Evolutionary conservation across 148 eudicot genomes (phyloP).

Genomic region (Vaccinium darrowii): DNA sequence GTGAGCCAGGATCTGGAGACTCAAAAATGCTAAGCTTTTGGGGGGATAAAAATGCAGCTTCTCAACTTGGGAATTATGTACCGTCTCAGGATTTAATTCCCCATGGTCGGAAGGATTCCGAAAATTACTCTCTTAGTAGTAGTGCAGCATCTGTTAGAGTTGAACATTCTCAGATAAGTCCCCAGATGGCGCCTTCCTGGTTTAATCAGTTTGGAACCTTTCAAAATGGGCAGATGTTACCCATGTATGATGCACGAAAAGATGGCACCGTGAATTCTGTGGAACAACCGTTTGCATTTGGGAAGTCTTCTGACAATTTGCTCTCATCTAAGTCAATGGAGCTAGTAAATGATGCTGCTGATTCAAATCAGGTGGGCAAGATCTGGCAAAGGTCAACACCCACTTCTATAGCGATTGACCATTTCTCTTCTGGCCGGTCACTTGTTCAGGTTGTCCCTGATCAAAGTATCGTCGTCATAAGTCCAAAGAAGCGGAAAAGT

Average conservation of each 20-base stretch:
- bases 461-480: constrained; percentile 30
- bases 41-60: constrained; percentile 35
- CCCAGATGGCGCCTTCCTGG: constrained; percentile 94
- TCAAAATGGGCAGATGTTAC: constrained; percentile 66
- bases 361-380: constrained; percentile 36
- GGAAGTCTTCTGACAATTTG: constrained; percentile 38
- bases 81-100: constrained; percentile 41
- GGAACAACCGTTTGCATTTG: constrained; percentile 44
- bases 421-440: constrained; percentile 33
- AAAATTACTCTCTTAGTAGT: constrained; percentile 27
- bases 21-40: constrained; percentile 36
- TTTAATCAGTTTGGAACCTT: constrained; percentile 67
- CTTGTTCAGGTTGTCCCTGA: constrained; percentile 29
- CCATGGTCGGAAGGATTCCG: constrained; percentile 41
- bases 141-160: constrained; percentile 30
- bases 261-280: constrained; percentile 31
- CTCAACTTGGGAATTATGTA: constrained; percentile 35
- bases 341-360: constrained; percentile 38
- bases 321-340: constrained; percentile 28
- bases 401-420: constrained; percentile 30
- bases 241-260: constrained; percentile 40
- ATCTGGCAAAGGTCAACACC: constrained; percentile 30
- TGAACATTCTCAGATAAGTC: constrained; percentile 55
- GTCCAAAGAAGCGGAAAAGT: constrained; percentile 68
- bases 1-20: constrained; percentile 40